Evolutionary conservation across 129 eudicot genomes (phyloP).

Genomic region (Flaveria bidentis): DNA sequence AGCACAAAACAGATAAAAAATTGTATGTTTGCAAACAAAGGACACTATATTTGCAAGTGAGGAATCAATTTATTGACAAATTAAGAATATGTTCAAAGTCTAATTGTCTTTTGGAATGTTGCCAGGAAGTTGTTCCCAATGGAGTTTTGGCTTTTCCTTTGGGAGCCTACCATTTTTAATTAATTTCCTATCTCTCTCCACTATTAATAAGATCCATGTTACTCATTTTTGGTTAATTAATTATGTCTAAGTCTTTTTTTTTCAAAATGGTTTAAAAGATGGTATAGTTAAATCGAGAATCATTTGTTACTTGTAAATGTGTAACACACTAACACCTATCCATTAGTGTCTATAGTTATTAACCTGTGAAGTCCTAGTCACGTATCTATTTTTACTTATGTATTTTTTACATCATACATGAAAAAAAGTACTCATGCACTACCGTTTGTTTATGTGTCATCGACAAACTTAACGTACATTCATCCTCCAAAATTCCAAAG

Average conservation of each 20-base stretch:
- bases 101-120: slow-evolving; percentile 48
- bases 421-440: too few relatives aligned
- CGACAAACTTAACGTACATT: too few relatives aligned
- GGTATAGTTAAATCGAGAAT: too few relatives aligned
- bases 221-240: not conserved
- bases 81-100: slow-evolving; percentile 35
- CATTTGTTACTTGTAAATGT: too few relatives aligned
- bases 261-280: not conserved
- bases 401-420: too few relatives aligned
- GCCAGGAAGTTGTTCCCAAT: slow-evolving; percentile 63
- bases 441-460: too few relatives aligned
- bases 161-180: slow-evolving; percentile 34
- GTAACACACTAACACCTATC: too few relatives aligned
- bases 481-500: too few relatives aligned
- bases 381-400: too few relatives aligned
- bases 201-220: slow-evolving; percentile 18
- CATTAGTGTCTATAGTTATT: too few relatives aligned
- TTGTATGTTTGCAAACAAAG: slow-evolving; percentile 32
- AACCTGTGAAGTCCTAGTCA: too few relatives aligned
- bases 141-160: slow-evolving; percentile 67
- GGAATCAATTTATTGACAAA: slow-evolving; percentile 37
- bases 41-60: slow-evolving; percentile 30
- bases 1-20: slow-evolving; percentile 26
- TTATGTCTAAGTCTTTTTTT: too few relatives aligned
- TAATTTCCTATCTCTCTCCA: slow-evolving; percentile 18